Conservation (phyloP, 306 rosid species). For the Ceratonia siliqua region DNA sequence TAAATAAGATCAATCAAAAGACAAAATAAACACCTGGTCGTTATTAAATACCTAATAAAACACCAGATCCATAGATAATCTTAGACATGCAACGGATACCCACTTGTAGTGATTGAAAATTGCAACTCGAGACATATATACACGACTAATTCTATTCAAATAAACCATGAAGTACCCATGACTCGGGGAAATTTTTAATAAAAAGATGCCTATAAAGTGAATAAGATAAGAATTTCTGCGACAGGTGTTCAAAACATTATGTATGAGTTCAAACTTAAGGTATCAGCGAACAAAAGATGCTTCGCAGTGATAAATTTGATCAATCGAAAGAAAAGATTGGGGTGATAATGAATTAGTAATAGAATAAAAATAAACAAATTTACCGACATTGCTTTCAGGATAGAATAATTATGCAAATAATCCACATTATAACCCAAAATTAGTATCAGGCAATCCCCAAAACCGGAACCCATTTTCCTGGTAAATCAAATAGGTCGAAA, state of each 20-base stretch:
- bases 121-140: neutral
- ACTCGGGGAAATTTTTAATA: neutral
- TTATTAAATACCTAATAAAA: conserved; percentile 15
- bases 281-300: neutral
- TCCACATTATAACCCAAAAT: conserved; percentile 24
- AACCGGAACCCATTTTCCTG: conserved; percentile 12
- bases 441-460: neutral
- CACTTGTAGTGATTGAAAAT: conserved; percentile 1
- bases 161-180: neutral
- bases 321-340: neutral
- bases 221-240: neutral
- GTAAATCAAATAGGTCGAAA: conserved; percentile 15
- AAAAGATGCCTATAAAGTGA: neutral
- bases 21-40: conserved; percentile 12
- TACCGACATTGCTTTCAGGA: conserved; percentile 38
- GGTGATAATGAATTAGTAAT: neutral
- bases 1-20: conserved; percentile 1
- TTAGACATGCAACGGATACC: conserved; percentile 45
- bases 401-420: conserved; percentile 16
- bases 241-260: neutral
- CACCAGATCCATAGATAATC: conserved; percentile 59
- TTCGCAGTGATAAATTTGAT: neutral
- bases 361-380: conserved; percentile 1
- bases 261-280: neutral
- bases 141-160: conserved; percentile 2